These are phyloP conservation scores for Neofusicoccum sp. DNA, from an alignment of 2,329 filamentous ascomycete genomes.

Conservation along the genomic window DNA sequence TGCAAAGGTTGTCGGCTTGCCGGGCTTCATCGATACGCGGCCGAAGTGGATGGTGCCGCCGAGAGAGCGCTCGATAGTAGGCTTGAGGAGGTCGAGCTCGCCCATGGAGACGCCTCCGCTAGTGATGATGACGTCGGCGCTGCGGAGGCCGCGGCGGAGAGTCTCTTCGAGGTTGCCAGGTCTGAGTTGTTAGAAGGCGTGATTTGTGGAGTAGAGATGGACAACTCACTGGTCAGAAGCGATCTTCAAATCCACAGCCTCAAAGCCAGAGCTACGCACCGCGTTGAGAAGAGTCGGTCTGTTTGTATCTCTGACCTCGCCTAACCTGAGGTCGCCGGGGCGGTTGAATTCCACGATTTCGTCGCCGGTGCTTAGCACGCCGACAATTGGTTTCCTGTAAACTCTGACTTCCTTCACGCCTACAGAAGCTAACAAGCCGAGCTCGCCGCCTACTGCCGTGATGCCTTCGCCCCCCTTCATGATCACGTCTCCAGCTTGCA, in stretches of 20 bases:
- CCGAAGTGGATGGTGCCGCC: conserved; percentile 96
- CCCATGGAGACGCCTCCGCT: conserved; percentile 97
- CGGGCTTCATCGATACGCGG: conserved; percentile 94
- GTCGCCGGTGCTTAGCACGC: conserved; percentile 89
- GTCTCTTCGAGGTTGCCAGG: conserved; percentile 71
- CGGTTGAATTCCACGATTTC: conserved; percentile 79
- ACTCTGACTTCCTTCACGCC: conserved; percentile 70
- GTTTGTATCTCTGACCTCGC: conserved; percentile 93
- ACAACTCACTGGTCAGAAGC: conserved; percentile 62
- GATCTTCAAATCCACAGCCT: conserved; percentile 82
- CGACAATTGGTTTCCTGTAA: conserved; percentile 75
- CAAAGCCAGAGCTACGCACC: conserved; percentile 69
- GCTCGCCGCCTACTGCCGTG: conserved; percentile 82
- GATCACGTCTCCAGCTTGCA: conserved; percentile 66
- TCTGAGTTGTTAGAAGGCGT: conserved; percentile 31
- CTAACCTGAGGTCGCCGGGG: conserved; percentile 62
- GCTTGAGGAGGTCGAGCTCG: conserved; percentile 93
- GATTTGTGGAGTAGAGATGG: neutral
- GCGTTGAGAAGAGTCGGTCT: conserved; percentile 82
- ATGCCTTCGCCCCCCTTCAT: conserved; percentile 78
- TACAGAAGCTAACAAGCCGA: conserved; percentile 83
- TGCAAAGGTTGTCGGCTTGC: conserved; percentile 96
- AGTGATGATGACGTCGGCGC: conserved; percentile 81
- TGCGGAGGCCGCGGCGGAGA: conserved; percentile 70
- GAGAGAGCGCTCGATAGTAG: conserved; percentile 85